Base-by-base conservation (phyloP, 2,329 filamentous ascomycete species). In the Alternaria tenuissima region DNA sequence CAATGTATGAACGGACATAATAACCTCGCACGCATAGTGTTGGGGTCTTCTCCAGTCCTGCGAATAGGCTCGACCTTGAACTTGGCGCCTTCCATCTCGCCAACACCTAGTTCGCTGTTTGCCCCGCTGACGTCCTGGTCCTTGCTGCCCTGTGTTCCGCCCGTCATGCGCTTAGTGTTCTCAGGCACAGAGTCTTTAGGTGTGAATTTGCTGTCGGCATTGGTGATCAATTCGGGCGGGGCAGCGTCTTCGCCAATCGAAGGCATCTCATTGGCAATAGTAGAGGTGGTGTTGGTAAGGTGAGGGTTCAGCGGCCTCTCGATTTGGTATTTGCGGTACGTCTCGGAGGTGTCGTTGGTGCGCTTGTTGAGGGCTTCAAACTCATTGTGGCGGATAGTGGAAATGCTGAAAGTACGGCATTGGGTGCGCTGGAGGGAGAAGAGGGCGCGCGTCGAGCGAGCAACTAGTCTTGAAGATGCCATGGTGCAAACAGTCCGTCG, bases 61-160 rank as follows among this genome's bases (percentile, higher is more conserved):
- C 91, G 88, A 68, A 98, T 81, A n/a, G 95, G 95, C 84, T 96
- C 92, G 73, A 98, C 89, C 78, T 88, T 91, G 82, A 98, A 97
- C 61, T 84, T 80, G 74, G 86, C 86, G 71, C 80, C 72, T 55
- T 73, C 69, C 52, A 70, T 22, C 57, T 81, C 82, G 41, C 72
- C 74, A 32, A 71, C 67, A 54, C 64, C 71, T 24, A 72, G 59
- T 47, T 73, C 70, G 52, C 67, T 65, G 57, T 74, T 75, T 24
- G 59, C 61, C 30, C 64, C 71, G 53, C 67, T 74, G 16, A 69
- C 70, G 46, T 74, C 67, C n/a, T 79, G 79, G 22, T 62, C 57
- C 53, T 81, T 80, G 46, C 79, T 80, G 56, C 82, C 77, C 76
- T 89, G 87, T 12, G 85, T 86, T 47, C 86, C 87, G 30, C 88